Evolutionary conservation across 1,284 basidiomycete species (phyloP).

Genomic region (Cutaneotrichosporon sp.): DNA sequence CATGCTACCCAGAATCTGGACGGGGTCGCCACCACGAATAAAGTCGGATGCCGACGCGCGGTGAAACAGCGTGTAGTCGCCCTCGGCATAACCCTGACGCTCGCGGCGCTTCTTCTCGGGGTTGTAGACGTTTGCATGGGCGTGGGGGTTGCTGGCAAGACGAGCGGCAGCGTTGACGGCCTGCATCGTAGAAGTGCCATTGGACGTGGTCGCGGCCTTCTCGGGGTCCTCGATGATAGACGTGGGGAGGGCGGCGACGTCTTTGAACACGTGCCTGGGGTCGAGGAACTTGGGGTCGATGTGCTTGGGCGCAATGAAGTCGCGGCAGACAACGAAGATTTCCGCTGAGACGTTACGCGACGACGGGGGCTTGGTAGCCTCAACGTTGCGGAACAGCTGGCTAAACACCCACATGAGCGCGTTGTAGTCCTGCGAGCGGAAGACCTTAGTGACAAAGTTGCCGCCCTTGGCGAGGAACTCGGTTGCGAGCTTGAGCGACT

Average conservation of each 20-base stretch:
- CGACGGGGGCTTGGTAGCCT: slow-evolving; percentile 97
- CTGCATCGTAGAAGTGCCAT: slow-evolving; percentile 27
- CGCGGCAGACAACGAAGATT: slow-evolving; percentile 97
- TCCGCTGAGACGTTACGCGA: slow-evolving; percentile 99
- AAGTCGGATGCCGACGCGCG: slow-evolving; percentile 69
- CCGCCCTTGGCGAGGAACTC: slow-evolving; percentile 93
- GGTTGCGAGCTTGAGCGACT: slow-evolving; percentile 91
- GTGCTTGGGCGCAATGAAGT: slow-evolving; percentile 88
- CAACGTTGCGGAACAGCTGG: slow-evolving; percentile 92
- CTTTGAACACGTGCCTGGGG: slow-evolving; percentile 97
- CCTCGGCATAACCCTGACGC: slow-evolving; percentile 93
- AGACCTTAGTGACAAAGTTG: slow-evolving; percentile 97
- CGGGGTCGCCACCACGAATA: slow-evolving; percentile 63
- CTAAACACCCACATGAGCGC: slow-evolving; percentile 98
- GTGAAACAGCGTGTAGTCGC: slow-evolving; percentile 87
- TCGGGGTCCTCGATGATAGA: slow-evolving; percentile 38
- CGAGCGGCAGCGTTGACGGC: slow-evolving; percentile 38
- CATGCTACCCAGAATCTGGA: slow-evolving; percentile 72
- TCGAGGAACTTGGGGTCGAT: slow-evolving; percentile 99
- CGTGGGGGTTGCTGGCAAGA: slow-evolving; percentile 36
- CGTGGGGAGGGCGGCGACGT: slow-evolving; percentile 54
- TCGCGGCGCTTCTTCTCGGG: slow-evolving; percentile 93
- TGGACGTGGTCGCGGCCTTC: slow-evolving; percentile 9
- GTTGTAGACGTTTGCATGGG: slow-evolving; percentile 85
- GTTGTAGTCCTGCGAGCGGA: slow-evolving; percentile 98